Evolutionary conservation across 208 protist species (phyloP), one percentile per base, ranked within the genome.

Genomic region (Leishmania turanica): DNA sequence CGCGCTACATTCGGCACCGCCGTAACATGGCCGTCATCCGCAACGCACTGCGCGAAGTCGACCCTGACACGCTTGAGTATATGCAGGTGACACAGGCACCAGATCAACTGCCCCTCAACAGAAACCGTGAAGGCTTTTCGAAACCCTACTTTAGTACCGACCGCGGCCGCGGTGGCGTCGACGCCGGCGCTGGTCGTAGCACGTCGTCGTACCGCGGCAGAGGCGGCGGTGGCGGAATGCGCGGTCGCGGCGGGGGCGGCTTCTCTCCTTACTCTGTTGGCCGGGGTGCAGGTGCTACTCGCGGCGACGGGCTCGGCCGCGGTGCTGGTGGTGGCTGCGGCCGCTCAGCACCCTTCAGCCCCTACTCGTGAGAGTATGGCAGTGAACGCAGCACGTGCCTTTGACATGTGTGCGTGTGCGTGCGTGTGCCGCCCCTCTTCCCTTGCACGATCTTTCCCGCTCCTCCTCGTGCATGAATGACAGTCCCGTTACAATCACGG

Each of bases 41-140:
- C 75, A 96, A 93, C 69, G 92, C 90, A n/a, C 86, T 96, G n/a
- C 78, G 82, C n/a, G 90, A 96, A 65, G 92, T 96, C 17, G 92
- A 96, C 51, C 85, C 89, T 7, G 85, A 85, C n/a, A 94, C 92
- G 58, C 87, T 87, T 24, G 83, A 90, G 68, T 82, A 87, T 65
- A 86, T 88, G 80, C 87, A 93, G 76, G 82, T 94, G 62, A 87
- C 76, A 19, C 83, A 89, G 62, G 84, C 90, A 13, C 60, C 72
- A 6, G 77, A 84, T 69, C 75, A 78, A 66, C 17, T 68, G 21
- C 45, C 49, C 7, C 54, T 40, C 2, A 60, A 64, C 40, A 54
- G 75, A 62, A 56, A 64, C 9, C 34, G 69, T 51, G 79, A 49
- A 4, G 60, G 76, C 11, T 69, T 49, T 27, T 53, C 65, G 9